These are phyloP conservation scores for Cryptosporidium parvum DNA, from an alignment of 169 alveolate genomes.

Conservation along the genomic window DNA sequence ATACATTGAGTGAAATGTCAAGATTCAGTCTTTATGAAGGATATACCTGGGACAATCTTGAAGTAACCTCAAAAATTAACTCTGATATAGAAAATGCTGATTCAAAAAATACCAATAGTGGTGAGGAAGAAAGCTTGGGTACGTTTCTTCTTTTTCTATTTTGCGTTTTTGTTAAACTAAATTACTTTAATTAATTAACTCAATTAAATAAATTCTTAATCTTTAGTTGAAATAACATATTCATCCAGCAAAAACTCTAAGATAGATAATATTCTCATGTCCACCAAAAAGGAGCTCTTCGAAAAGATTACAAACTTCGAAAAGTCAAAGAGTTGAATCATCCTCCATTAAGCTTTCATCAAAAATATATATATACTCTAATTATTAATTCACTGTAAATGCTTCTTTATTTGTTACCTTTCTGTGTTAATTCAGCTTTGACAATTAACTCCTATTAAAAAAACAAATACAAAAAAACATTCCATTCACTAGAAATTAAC, in stretches of 20 bases:
- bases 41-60: slow-evolving; percentile 43
- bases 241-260: slow-evolving; percentile 13
- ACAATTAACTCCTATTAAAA: not conserved
- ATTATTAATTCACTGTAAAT: too few species aligned
- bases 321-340: not conserved
- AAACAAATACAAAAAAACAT: not conserved
- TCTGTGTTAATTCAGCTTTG: not conserved
- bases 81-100: not conserved
- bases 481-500: not conserved
- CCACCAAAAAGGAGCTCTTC: slow-evolving; percentile 17
- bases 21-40: slow-evolving; percentile 64
- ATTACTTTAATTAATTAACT: not conserved
- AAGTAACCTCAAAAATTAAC: not conserved
- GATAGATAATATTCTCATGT: slow-evolving; percentile 56
- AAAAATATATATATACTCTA: not conserved
- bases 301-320: slow-evolving; percentile 29
- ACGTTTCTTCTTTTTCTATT: not conserved
- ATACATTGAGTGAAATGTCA: slow-evolving; percentile 46
- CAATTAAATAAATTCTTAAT: not conserved
- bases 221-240: slow-evolving; percentile 31
- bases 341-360: not conserved
- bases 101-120: not conserved
- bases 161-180: not conserved
- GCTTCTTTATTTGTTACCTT: not conserved
- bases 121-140: slow-evolving; percentile 30